Conservation (phyloP, 192 early-diverging fungal species). For the Lobulomyces angularis region DNA sequence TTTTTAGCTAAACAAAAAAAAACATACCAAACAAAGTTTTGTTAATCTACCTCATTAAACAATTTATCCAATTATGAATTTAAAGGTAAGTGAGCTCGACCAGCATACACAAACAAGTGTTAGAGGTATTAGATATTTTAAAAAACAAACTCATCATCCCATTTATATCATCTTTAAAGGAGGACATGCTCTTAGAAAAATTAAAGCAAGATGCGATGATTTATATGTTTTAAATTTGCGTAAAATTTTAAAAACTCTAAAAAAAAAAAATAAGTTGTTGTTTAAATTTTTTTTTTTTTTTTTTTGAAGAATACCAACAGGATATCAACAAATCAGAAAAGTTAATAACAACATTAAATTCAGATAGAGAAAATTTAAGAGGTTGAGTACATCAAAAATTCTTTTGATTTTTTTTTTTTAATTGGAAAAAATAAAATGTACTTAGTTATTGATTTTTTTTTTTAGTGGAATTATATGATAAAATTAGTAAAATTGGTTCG, state of each 20-base stretch:
- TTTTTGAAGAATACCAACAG: conserved; percentile 15
- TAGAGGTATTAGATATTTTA: too few relatives aligned
- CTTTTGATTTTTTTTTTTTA: too few relatives aligned
- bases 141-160: too few relatives aligned
- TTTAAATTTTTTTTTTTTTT: background rate
- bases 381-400: too few relatives aligned
- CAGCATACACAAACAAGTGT: too few relatives aligned
- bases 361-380: conserved; percentile 10
- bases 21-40: too few relatives aligned
- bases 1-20: too few relatives aligned
- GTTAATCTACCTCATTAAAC: too few relatives aligned
- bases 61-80: too few relatives aligned
- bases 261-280: background rate
- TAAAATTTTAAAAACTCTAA: conserved; percentile 8
- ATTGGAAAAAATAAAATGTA: conserved; percentile 1
- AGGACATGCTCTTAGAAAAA: conserved; percentile 28
- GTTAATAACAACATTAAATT: conserved; percentile 4
- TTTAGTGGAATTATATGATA: conserved; percentile 22
- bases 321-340: conserved; percentile 9
- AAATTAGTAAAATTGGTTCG: conserved; percentile 28
- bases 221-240: conserved; percentile 17
- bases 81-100: too few relatives aligned
- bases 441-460: conserved; percentile 3
- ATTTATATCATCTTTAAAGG: too few relatives aligned
- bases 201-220: conserved; percentile 37